Evolutionary conservation across 768 basidiomycete genomes (phyloP).

Genomic region (Leccinum barrowsii): DNA sequence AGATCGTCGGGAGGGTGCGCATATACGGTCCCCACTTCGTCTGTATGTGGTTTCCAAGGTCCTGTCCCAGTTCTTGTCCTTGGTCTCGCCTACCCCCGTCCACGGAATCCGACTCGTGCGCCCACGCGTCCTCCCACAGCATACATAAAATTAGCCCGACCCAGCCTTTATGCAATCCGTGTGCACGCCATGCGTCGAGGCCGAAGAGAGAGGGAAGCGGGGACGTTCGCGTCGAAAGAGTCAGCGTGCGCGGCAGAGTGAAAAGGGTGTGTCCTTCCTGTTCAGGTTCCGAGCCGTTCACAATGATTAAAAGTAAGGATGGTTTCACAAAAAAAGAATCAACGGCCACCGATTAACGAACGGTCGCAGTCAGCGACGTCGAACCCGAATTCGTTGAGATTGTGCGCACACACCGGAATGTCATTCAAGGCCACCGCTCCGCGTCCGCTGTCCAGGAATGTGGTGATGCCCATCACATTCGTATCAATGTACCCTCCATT

Average conservation of each 20-base stretch:
- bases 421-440: constrained; percentile 73
- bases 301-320: background rate
- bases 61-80: background rate
- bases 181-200: constrained; percentile 56
- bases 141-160: constrained; percentile 84
- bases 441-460: constrained; percentile 54
- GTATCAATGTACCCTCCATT: constrained; percentile 51
- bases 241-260: constrained; percentile 71
- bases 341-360: background rate
- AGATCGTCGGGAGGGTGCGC: constrained; percentile 56
- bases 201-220: constrained; percentile 59
- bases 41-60: background rate
- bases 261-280: constrained; percentile 79
- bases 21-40: constrained; percentile 26
- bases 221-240: constrained; percentile 79
- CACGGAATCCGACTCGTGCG: constrained; percentile 53
- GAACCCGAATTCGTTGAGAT: background rate
- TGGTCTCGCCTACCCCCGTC: constrained; percentile 1
- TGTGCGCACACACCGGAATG: constrained; percentile 54
- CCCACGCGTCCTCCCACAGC: constrained; percentile 88
- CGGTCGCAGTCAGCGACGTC: too few species aligned
- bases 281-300: background rate
- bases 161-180: constrained; percentile 72
- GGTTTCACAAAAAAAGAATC: background rate
- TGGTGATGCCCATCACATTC: constrained; percentile 42